Evolutionary conservation across 2,329 filamentous ascomycete genomes (phyloP).

Genomic region (Colletotrichum tropicale): DNA sequence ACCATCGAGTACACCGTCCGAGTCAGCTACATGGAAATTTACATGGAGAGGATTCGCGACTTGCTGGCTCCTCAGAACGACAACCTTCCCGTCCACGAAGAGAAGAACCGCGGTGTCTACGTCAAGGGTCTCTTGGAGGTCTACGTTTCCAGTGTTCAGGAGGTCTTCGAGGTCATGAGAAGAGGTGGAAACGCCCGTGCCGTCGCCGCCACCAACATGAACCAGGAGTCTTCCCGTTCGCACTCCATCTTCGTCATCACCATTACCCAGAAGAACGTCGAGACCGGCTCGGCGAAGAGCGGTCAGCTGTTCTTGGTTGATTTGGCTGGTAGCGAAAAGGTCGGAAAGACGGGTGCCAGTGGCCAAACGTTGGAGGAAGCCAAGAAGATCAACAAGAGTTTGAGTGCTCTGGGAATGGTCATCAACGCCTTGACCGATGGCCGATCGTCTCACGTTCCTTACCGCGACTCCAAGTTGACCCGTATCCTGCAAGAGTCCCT

Average conservation of each 20-base stretch:
- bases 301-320: slow-evolving; percentile 97
- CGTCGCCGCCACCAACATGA: slow-evolving; percentile 99
- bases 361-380: slow-evolving; percentile 97
- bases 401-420: slow-evolving; percentile 98
- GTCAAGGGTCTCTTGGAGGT: slow-evolving; percentile 95
- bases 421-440: slow-evolving; percentile 88
- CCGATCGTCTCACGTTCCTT: slow-evolving; percentile 95
- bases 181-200: slow-evolving; percentile 87
- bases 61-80: slow-evolving; percentile 91
- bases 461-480: slow-evolving; percentile 97
- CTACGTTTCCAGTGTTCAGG: slow-evolving; percentile 92
- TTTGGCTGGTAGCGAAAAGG: slow-evolving; percentile 97
- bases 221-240: slow-evolving; percentile 95
- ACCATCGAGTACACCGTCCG: slow-evolving; percentile 99
- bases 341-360: slow-evolving; percentile 96
- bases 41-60: slow-evolving; percentile 98
- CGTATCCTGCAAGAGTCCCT: slow-evolving; percentile 96
- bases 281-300: slow-evolving; percentile 94
- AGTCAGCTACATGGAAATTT: slow-evolving; percentile 99
- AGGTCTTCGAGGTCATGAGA: slow-evolving; percentile 97
- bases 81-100: slow-evolving; percentile 96
- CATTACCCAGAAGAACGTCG: slow-evolving; percentile 95
- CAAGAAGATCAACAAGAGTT: slow-evolving; percentile 99
- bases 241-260: slow-evolving; percentile 99
- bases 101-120: slow-evolving; percentile 94